A percentile compares a stretch with the other conserved stretches of the same genome.
phyloP scores from a whole-genome alignment of 495 filamentous ascomycete species.

The Parachaetomium inaequale region DNA sequence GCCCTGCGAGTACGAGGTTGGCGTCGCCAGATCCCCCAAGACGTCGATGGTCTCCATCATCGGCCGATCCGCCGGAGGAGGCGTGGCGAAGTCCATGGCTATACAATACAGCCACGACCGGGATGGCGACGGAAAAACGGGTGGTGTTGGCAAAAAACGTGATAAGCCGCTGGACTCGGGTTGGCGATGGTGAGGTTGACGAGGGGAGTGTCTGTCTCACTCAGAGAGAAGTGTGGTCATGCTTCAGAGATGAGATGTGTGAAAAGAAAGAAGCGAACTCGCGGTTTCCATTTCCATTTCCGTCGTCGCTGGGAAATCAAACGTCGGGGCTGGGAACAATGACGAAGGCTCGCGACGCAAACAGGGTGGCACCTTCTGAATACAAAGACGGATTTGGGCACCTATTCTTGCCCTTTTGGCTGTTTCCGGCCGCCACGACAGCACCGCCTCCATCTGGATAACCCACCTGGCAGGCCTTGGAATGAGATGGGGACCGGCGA shows the following conservation, averaged over 20 bases:
- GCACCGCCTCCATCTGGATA: not conserved
- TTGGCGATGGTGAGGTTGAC: not conserved
- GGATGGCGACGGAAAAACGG: not conserved
- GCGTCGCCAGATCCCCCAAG: not conserved
- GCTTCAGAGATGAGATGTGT: not conserved
- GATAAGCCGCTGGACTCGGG: not conserved
- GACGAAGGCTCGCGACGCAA: not conserved
- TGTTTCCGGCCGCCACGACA: constrained; percentile 13
- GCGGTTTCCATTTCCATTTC: constrained; percentile 3
- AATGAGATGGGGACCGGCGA: not conserved
- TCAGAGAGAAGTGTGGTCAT: not conserved
- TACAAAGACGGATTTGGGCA: constrained; percentile 3
- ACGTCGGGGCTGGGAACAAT: constrained; percentile 6
- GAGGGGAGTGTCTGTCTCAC: not conserved
- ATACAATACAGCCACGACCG: not conserved
- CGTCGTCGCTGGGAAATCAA: not conserved
- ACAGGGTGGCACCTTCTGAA: not conserved
- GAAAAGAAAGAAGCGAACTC: not conserved
- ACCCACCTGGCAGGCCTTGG: not conserved
- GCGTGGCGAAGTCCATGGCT: not conserved
- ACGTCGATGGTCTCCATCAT: not conserved
- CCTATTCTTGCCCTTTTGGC: not conserved
- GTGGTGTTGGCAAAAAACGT: not conserved
- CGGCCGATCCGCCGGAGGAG: not conserved
- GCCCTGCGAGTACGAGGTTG: not conserved